Conservation (phyloP, 2,329 filamentous ascomycete genomes). For the Penicillium italicum region DNA sequence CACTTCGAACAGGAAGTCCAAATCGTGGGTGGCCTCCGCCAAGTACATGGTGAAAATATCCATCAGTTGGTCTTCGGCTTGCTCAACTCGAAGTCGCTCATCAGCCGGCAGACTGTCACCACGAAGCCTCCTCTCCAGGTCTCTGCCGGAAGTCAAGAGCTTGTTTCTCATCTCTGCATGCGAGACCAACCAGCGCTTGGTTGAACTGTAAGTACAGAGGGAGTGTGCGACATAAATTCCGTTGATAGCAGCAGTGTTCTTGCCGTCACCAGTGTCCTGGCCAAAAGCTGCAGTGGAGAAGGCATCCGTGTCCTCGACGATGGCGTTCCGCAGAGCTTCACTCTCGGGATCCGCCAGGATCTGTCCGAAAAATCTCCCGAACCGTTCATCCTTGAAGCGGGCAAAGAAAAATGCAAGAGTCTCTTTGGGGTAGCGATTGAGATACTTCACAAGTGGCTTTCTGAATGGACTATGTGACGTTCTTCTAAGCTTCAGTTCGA, state of each 20-base stretch:
- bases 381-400: conserved; percentile 77
- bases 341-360: conserved; percentile 74
- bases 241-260: conserved; percentile 78
- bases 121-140: conserved; percentile 71
- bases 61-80: conserved; percentile 86
- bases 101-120: conserved; percentile 65
- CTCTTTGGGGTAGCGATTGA: conserved; percentile 89
- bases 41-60: conserved; percentile 78
- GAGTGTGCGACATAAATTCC: conserved; percentile 81
- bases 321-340: conserved; percentile 67
- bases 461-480: conserved; percentile 92
- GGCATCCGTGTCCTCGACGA: conserved; percentile 68
- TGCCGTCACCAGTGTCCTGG: conserved; percentile 62
- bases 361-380: conserved; percentile 88
- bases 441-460: conserved; percentile 81
- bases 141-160: conserved; percentile 65
- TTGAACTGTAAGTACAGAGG: conserved; percentile 63
- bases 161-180: conserved; percentile 57
- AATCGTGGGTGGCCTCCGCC: conserved; percentile 66
- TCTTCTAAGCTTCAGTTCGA: conserved; percentile 79
- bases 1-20: conserved; percentile 79
- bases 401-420: conserved; percentile 76
- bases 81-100: conserved; percentile 79
- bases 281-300: conserved; percentile 65
- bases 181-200: conserved; percentile 62